A percentile compares a stretch with the other conserved stretches of the same genome.
These are phyloP conservation scores for Harringtonia aguacate DNA, from an alignment of 2,329 filamentous ascomycete genomes.

Conservation along the genomic window DNA sequence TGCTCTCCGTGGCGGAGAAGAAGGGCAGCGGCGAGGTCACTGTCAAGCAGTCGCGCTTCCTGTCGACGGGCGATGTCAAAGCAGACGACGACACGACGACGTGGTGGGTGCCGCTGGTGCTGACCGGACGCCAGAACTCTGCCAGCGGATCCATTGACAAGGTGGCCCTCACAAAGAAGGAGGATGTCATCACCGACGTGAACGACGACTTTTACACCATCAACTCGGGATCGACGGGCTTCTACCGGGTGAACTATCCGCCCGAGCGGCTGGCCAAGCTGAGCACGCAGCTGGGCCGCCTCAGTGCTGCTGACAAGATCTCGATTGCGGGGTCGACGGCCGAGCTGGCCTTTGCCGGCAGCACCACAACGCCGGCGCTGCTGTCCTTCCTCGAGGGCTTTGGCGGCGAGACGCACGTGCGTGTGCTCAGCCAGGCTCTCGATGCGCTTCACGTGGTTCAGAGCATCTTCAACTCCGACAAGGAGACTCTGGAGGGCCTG, in stretches of 20 bases:
- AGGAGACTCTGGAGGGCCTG: conserved; percentile 59
- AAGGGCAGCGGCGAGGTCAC: conserved; percentile 54
- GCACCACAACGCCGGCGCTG: conserved; percentile 70
- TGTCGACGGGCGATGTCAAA: conserved; percentile 84
- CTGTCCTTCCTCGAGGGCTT: conserved; percentile 82
- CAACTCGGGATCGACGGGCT: conserved; percentile 81
- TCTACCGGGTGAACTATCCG: conserved; percentile 88
- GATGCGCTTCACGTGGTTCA: conserved; percentile 67
- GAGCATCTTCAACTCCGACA: conserved; percentile 73
- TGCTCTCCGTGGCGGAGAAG: conserved; percentile 69
- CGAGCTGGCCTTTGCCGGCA: conserved; percentile 78
- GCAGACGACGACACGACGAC: conserved; percentile 81
- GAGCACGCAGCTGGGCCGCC: conserved; percentile 60
- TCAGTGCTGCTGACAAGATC: conserved; percentile 84
- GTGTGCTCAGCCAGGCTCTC: conserved; percentile 83
- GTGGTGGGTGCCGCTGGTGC: conserved; percentile 90
- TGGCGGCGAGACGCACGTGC: conserved; percentile 66
- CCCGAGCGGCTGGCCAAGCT: conserved; percentile 73
- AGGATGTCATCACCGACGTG: conserved; percentile 64
- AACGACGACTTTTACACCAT: conserved; percentile 84
- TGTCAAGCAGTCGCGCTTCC: conserved; percentile 64
- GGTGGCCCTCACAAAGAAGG: conserved; percentile 62
- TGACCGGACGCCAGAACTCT: conserved; percentile 64
- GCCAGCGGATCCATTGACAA: conserved; percentile 42
- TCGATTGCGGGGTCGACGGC: conserved; percentile 83